Conservation (phyloP, 208 protist genomes). For the Wallacemonas collosoma region DNA sequence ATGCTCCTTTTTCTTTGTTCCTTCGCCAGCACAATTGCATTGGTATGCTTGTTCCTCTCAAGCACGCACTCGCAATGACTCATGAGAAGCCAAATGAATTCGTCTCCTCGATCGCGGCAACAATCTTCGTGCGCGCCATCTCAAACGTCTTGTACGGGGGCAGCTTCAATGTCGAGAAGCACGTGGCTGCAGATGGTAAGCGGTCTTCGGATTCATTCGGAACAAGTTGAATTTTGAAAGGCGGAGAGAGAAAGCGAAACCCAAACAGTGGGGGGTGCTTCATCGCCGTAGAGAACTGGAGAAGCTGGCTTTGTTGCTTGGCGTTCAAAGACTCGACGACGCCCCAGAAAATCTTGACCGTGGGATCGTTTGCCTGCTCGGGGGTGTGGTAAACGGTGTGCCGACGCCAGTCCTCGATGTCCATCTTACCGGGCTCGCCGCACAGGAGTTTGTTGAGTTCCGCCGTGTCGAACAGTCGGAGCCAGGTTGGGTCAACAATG, state of each 20-base stretch:
- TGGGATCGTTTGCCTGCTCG: slow-evolving; percentile 53
- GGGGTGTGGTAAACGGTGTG: slow-evolving; percentile 83
- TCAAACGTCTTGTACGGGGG: slow-evolving; percentile 77
- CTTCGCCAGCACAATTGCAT: neutral
- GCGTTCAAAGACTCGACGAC: slow-evolving; percentile 78
- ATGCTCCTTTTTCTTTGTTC: neutral
- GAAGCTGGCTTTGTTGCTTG: slow-evolving; percentile 74
- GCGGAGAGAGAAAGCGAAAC: slow-evolving; percentile 90
- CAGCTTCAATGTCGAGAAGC: slow-evolving; percentile 94
- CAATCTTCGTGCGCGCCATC: slow-evolving; percentile 80
- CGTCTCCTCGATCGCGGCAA: slow-evolving; percentile 86
- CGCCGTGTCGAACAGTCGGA: slow-evolving; percentile 86
- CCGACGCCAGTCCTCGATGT: slow-evolving; percentile 86
- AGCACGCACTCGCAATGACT: slow-evolving; percentile 1
- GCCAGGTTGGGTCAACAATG: slow-evolving; percentile 64
- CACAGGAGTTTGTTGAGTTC: slow-evolving; percentile 88
- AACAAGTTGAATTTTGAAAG: slow-evolving; percentile 85
- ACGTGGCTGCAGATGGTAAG: slow-evolving; percentile 91
- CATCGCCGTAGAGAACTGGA: slow-evolving; percentile 91
- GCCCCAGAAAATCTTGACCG: slow-evolving; percentile 87
- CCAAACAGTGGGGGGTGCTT: slow-evolving; percentile 90
- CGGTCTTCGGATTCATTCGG: slow-evolving; percentile 39
- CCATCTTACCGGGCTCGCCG: slow-evolving; percentile 71
- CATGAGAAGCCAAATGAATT: slow-evolving; percentile 88
- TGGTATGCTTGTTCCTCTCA: neutral